Base-by-base conservation (phyloP, 192 early-diverging fungal genomes). In the Coemansia asiatica region DNA sequence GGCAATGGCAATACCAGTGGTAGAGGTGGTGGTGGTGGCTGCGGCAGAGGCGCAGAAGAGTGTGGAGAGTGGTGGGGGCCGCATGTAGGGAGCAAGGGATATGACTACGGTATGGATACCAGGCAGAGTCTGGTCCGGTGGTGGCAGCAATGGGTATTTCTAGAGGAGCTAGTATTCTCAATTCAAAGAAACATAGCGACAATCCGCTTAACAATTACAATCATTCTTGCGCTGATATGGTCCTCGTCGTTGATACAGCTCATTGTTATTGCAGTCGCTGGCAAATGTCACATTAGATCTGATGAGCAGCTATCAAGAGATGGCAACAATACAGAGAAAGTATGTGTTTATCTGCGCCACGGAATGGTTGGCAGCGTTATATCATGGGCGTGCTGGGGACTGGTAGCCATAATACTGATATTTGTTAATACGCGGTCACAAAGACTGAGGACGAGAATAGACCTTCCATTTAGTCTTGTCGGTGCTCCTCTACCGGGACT, bases 121-220 rank as follows among this genome's bases (percentile, higher is more conserved):
- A 21, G 31, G 7, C 51, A 63, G 15, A 58, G 33, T 16, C 40
- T 59, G 10, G 46, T 62, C 5, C 25, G 65, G 16, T 81, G 67
- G 73, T 81, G 79, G 79, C 69, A 54, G 35, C 57, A 61, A 27
- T 72, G 73, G 66, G 60, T 60, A 63, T 38, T 65, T 56, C 8
- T 81, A 2, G 73, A 75, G 60, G 73, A 75, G 1, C 56, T 81
- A n/a, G 56, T 72, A 1, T 69, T 67, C 56, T 55, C 51, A 0
- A 31, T 75, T 0, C 73, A 60, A 48, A 73, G 74, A 16, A 75
- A 75, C 47, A 54, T 75, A 48, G 79, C 67, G 23, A 54, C 67
- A 25, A 64, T 81, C 31, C 62, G 79, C 26, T 56, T 81, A 4
- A 38, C 60, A 6, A 46, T 56, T 0, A 49, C 79, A 5, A 44